A percentile compares a stretch with the other conserved stretches of the same genome.
phyloP scores from a whole-genome alignment of 306 rosid genomes.

The Ochetophila trinervis region DNA sequence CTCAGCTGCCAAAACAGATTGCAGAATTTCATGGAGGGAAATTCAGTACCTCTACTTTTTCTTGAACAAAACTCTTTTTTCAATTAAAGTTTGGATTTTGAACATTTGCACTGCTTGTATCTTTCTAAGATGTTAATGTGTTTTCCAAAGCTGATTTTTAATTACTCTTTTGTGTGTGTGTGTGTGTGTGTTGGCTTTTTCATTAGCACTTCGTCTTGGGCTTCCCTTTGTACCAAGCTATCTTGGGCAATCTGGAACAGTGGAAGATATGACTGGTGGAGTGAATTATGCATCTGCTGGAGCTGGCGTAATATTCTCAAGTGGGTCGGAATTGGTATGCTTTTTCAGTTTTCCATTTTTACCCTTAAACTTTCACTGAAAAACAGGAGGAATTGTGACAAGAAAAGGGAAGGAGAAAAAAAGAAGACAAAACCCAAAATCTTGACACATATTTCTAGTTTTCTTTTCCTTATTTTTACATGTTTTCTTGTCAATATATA shows the following conservation, averaged over 20 bases:
- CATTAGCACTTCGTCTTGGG: constrained; percentile 66
- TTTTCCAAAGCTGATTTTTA: constrained; percentile 6
- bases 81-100: not conserved
- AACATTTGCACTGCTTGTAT: not conserved
- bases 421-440: too few relatives aligned
- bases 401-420: too few relatives aligned
- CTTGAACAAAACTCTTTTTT: not conserved
- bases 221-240: constrained; percentile 87
- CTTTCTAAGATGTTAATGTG: not conserved
- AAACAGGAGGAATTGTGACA: too few relatives aligned
- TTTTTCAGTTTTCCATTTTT: not conserved
- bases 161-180: not conserved
- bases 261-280: constrained; percentile 65
- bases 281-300: constrained; percentile 91
- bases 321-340: constrained; percentile 85
- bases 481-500: too few relatives aligned
- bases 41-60: not conserved
- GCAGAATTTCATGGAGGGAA: not conserved
- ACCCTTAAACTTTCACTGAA: not conserved
- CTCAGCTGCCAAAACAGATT: not conserved
- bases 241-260: constrained; percentile 62
- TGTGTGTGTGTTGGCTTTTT: not conserved
- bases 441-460: not conserved
- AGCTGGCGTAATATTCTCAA: constrained; percentile 79
- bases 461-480: too few relatives aligned